These are phyloP conservation scores for Mallotus japonicus DNA, from an alignment of 441 rosid species.

Conservation along the genomic window DNA sequence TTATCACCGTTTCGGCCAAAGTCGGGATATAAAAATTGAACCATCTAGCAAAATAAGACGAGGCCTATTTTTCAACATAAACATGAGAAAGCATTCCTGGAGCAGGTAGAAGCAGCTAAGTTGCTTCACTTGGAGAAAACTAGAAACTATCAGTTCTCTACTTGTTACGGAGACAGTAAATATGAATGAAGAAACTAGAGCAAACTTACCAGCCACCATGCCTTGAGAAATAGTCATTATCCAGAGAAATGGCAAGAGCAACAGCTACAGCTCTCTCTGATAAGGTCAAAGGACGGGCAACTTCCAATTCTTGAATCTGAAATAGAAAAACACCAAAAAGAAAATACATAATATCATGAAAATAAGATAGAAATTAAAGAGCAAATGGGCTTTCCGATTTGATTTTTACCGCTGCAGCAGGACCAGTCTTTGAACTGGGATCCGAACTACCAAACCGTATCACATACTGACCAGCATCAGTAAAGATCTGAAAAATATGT, in stretches of 20 bases:
- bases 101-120: neutral
- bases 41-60: neutral
- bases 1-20: neutral
- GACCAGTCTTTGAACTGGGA: conserved; percentile 53
- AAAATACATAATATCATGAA: neutral
- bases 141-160: neutral
- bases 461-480: conserved; percentile 97
- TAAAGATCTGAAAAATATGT: conserved; percentile 57
- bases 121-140: neutral
- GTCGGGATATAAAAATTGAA: neutral
- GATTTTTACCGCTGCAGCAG: conserved; percentile 46
- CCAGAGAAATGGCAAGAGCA: conserved; percentile 90
- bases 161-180: conserved; percentile 1
- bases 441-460: conserved; percentile 85
- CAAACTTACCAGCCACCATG: conserved; percentile 82
- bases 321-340: conserved; percentile 3
- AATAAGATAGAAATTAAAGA: neutral
- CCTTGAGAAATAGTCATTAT: conserved; percentile 90
- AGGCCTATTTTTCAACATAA: neutral
- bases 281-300: conserved; percentile 58
- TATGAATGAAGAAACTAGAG: conserved; percentile 12
- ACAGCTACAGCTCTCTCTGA: conserved; percentile 82
- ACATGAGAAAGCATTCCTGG: neutral
- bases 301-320: conserved; percentile 83
- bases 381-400: neutral